These are phyloP conservation scores for Gamarada debralockiae DNA, from an alignment of 495 filamentous ascomycete species.

Conservation along the genomic window DNA sequence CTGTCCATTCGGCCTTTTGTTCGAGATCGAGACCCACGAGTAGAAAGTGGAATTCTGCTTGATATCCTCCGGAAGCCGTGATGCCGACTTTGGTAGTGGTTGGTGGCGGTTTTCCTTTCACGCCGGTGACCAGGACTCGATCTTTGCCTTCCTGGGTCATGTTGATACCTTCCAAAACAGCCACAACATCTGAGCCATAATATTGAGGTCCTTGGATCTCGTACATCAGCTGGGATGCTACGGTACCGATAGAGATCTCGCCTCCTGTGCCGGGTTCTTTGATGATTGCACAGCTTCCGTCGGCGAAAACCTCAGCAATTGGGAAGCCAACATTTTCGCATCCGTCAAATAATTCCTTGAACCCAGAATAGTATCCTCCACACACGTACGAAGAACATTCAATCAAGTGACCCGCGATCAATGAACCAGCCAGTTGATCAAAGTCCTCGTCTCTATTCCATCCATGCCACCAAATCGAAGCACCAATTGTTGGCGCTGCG, in stretches of 20 bases:
- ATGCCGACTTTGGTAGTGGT: constrained; percentile 16
- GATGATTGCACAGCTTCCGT: constrained; percentile 38
- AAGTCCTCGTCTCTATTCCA: constrained; percentile 33
- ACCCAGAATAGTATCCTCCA: constrained; percentile 58
- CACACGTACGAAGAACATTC: constrained; percentile 54
- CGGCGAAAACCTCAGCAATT: constrained; percentile 51
- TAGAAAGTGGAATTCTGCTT: constrained; percentile 15
- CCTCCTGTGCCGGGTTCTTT: constrained; percentile 17
- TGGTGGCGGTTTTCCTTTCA: constrained; percentile 43
- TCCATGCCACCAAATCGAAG: constrained; percentile 35
- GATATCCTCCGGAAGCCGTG: not conserved
- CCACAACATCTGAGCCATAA: constrained; percentile 54
- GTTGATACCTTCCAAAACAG: constrained; percentile 40
- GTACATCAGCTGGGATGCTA: constrained; percentile 52
- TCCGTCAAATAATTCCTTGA: constrained; percentile 39
- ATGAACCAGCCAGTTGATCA: constrained; percentile 47
- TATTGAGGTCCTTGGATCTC: constrained; percentile 59
- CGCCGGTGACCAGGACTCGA: constrained; percentile 39
- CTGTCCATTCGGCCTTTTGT: constrained; percentile 15
- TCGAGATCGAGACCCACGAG: constrained; percentile 20
- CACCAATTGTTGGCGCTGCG: constrained; percentile 49
- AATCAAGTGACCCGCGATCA: constrained; percentile 52
- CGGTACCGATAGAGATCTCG: constrained; percentile 41
- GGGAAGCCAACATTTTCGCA: constrained; percentile 51
- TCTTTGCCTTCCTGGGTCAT: constrained; percentile 41